These are phyloP conservation scores for Cardamine resedifolia DNA, from an alignment of 345 rosid species.

Conservation along the genomic window DNA sequence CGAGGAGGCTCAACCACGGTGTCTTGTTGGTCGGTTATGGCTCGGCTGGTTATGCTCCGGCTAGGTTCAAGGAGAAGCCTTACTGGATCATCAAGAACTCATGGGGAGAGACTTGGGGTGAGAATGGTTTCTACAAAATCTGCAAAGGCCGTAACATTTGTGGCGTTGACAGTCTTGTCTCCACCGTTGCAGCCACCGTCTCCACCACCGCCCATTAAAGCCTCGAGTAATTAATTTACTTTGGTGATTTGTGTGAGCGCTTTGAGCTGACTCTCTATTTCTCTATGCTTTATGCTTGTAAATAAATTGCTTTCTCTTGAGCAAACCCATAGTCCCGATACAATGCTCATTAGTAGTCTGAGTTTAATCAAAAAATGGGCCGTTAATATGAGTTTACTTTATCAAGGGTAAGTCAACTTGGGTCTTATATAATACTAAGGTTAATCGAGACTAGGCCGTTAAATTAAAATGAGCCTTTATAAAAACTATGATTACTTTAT, in stretches of 20 bases:
- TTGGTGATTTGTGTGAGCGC: conserved; percentile 28
- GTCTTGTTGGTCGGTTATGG: conserved; percentile 91
- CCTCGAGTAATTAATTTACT: not conserved
- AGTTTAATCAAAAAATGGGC: not conserved
- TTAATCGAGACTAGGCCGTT: not conserved
- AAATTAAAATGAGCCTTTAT: not conserved
- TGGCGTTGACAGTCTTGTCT: conserved; percentile 90
- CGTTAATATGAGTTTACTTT: not conserved
- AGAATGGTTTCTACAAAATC: conserved; percentile 82
- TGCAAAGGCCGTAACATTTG: conserved; percentile 84
- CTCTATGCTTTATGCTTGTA: conserved; percentile 23
- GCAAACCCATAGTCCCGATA: not conserved
- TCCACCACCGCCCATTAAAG: conserved; percentile 23
- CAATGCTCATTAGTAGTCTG: not conserved
- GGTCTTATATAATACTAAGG: not conserved
- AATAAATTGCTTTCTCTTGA: conserved; percentile 17
- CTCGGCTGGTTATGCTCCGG: conserved; percentile 70
- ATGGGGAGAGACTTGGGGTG: conserved; percentile 93
- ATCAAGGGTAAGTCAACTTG: not conserved
- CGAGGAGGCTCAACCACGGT: conserved; percentile 78
- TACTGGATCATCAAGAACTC: conserved; percentile 95
- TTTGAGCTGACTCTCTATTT: conserved; percentile 19
- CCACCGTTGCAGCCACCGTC: conserved; percentile 70
- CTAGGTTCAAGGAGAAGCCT: conserved; percentile 86
- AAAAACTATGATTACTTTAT: too few species aligned